phyloP scores from a whole-genome alignment of 1,139 yeast species.

The Candida smagusa region DNA sequence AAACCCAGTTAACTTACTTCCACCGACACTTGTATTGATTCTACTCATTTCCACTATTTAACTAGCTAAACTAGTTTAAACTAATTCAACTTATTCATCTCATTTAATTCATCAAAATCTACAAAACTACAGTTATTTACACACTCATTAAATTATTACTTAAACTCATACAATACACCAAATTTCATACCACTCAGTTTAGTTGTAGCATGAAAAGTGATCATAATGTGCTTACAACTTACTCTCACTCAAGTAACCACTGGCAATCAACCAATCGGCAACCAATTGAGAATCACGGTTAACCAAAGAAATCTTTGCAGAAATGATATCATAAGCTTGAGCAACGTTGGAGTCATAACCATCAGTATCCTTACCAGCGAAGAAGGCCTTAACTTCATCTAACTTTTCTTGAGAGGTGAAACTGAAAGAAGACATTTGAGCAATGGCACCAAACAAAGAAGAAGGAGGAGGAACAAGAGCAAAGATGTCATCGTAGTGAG shows the following conservation, averaged over 20 bases:
- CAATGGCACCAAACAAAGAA: slow-evolving; percentile 73
- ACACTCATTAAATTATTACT: no score
- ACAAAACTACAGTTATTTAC: no score
- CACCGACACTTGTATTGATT: no score
- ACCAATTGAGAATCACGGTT: slow-evolving; percentile 58
- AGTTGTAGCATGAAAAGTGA: no score
- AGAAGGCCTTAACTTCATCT: slow-evolving; percentile 57
- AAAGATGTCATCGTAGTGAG: slow-evolving; percentile 68
- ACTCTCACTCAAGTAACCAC: slow-evolving; percentile 34
- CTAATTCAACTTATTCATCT: no score
- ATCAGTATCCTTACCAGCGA: slow-evolving; percentile 57
- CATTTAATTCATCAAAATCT: no score
- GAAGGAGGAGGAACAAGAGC: slow-evolving; percentile 77
- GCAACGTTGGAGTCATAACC: slow-evolving; percentile 75
- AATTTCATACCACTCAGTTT: no score
- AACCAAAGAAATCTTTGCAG: slow-evolving; percentile 64
- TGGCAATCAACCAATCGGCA: slow-evolving; percentile 47
- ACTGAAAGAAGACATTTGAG: slow-evolving; percentile 58
- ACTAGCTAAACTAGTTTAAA: no score
- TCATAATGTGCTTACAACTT: slow-evolving; percentile 7
- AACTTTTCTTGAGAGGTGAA: slow-evolving; percentile 63
- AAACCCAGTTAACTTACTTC: no score
- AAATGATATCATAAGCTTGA: slow-evolving; percentile 65
- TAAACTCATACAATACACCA: no score
- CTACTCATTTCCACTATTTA: no score